These are phyloP conservation scores for Juglanconis oblonga DNA, from an alignment of 2,329 filamentous ascomycete species.

Conservation along the genomic window DNA sequence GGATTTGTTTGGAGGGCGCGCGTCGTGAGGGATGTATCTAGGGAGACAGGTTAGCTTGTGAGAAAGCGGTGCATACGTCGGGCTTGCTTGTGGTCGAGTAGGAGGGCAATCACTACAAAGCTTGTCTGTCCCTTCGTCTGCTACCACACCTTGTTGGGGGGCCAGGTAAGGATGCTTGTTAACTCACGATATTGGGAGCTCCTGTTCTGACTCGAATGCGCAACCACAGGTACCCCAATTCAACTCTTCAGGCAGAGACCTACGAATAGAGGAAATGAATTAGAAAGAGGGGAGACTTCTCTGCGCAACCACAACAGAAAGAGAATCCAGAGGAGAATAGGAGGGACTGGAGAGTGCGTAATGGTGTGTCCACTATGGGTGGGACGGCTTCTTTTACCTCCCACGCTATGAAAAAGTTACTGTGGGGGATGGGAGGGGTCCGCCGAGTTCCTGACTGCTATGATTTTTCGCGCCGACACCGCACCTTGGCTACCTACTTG, in stretches of 20 bases:
- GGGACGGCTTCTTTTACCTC: not conserved
- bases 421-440: not conserved
- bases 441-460: too few relatives aligned
- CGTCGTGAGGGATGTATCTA: not conserved
- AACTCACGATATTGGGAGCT: conserved; percentile 16
- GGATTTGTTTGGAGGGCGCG: not conserved
- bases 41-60: not conserved
- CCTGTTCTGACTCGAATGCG: conserved; percentile 17
- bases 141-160: not conserved
- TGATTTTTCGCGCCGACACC: too few relatives aligned
- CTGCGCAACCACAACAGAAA: not conserved
- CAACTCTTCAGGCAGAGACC: conserved; percentile 6
- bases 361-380: not conserved
- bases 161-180: conserved; percentile 1
- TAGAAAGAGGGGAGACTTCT: conserved; percentile 15
- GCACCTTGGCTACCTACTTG: not conserved
- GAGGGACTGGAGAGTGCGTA: not conserved
- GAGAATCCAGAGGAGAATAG: not conserved
- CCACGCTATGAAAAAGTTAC: not conserved
- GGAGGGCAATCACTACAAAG: not conserved
- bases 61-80: not conserved
- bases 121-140: not conserved
- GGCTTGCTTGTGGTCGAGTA: not conserved
- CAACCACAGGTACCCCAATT: conserved; percentile 7
- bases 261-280: not conserved